Evolutionary conservation across 78 protist genomes (phyloP), one percentile per base, ranked within the genome.

Genomic region (Capsaspora owczarzaki): DNA sequence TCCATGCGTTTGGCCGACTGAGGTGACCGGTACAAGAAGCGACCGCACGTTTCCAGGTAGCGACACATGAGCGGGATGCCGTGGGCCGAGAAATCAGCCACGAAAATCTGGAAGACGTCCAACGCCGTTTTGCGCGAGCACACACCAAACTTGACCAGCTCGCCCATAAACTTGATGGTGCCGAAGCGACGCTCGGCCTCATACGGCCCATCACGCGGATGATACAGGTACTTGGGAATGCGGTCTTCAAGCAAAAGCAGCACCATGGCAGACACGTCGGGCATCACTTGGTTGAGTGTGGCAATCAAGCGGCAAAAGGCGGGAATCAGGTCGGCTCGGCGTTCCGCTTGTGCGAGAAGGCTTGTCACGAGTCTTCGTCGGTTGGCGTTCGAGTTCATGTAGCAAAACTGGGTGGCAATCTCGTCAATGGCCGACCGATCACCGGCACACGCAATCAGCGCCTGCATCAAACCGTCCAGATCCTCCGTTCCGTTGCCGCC

Each of bases 21-120:
- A 2, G 89, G 76, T 0, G 63, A 49, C 46, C 84, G 80, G 60
- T 76, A 92, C 16, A 92, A 51, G 71, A 79, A 92, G 14, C 92
- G 56, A 22, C 95, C 95, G 80, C 93, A 87, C 33, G 78, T 74
- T 60, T 92, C 95, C 38, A 89, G 75, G 4, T 89, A 40, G 0
- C 37, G 43, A 42, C 92, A 86, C 25, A 91, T 91, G 23, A 85
- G 38, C 41, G 85, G 89, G 8, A 92, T 85, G 79, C 82, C 81
- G 44, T 86, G 91, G 66, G 81, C 85, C 14, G 70, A 61, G 47
- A 92, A 92, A 31, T 87, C 88, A 53, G 84, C 84, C 27, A 92
- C 68, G 46, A 92, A 81, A 10, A 38, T 41, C 44, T 79, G 82
- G 63, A 92, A 66, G 61, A 63, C 77, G 42, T 83, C 47, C 42